Percentiles rank a stretch among this genome's conserved stretches.
Evolutionary conservation across 805 yeast genomes (phyloP).

Genomic region (Candida manassasensis): DNA sequence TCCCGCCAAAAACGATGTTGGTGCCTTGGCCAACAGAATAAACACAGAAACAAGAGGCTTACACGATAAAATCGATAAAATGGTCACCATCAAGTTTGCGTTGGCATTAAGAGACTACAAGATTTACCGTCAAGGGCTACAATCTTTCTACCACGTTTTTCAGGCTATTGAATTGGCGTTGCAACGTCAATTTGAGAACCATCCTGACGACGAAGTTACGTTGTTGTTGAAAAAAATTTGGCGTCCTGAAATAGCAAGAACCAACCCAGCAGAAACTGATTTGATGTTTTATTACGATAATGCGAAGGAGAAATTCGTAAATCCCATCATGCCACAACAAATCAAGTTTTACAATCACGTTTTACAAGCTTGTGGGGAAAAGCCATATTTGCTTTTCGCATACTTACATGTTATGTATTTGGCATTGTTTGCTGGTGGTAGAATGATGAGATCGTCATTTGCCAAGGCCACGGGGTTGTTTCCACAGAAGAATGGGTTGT

Average conservation of each 20-base stretch:
- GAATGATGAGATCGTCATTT: constrained; percentile 62
- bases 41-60: constrained; percentile 59
- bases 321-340: constrained; percentile 58
- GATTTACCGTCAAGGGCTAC: constrained; percentile 77
- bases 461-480: constrained; percentile 65
- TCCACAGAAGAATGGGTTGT: constrained; percentile 66
- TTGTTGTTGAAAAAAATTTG: constrained; percentile 55
- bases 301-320: constrained; percentile 48
- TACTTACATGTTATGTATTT: constrained; percentile 82
- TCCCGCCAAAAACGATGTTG: constrained; percentile 75
- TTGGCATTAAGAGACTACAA: constrained; percentile 71
- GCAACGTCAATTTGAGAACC: constrained; percentile 38
- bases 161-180: constrained; percentile 55
- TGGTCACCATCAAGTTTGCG: constrained; percentile 66
- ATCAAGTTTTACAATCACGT: constrained; percentile 62
- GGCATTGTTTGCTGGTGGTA: constrained; percentile 85
- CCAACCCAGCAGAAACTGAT: constrained; percentile 53
- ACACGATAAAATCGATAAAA: constrained; percentile 67
- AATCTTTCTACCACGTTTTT: constrained; percentile 66
- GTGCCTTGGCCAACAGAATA: constrained; percentile 80
- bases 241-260: constrained; percentile 67
- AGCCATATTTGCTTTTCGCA: constrained; percentile 71
- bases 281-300: constrained; percentile 62
- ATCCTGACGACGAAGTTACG: constrained; percentile 28
- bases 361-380: constrained; percentile 44